phyloP scores from a whole-genome alignment of 2,329 filamentous ascomycete genomes.

The Dactylellina haptotyla region DNA sequence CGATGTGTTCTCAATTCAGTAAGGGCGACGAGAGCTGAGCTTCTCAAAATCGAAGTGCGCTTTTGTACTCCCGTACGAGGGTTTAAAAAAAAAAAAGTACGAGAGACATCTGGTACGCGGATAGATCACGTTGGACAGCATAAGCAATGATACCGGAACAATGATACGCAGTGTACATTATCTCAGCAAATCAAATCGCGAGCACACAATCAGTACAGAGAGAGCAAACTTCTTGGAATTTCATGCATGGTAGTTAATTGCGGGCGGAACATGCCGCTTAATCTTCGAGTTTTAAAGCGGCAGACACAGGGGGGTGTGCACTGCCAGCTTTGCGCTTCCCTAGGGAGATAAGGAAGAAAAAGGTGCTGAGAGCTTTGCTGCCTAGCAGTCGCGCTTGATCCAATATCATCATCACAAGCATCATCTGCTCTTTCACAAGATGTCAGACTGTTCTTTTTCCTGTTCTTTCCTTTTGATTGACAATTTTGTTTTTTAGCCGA shows the following conservation, averaged over 20 bases:
- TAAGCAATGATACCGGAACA: too few relatives aligned
- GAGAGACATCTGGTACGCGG: neutral
- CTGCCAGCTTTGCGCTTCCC: too few relatives aligned
- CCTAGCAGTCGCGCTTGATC: conserved; percentile 33
- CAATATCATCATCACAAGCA: conserved; percentile 21
- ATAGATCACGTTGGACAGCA: conserved; percentile 22
- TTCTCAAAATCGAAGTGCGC: neutral
- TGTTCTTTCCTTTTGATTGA: neutral
- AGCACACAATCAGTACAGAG: too few relatives aligned
- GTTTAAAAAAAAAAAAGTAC: neutral
- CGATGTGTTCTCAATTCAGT: neutral
- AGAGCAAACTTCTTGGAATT: neutral
- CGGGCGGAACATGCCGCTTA: conserved; percentile 47
- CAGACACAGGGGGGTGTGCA: conserved; percentile 12
- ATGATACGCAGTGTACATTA: too few relatives aligned
- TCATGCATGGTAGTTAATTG: neutral
- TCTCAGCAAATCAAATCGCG: conserved; percentile 4
- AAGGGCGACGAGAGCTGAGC: conserved; percentile 3
- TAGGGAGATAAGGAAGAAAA: too few relatives aligned
- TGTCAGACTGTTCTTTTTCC: conserved; percentile 7
- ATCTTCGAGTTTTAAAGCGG: conserved; percentile 31
- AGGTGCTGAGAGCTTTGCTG: conserved; percentile 38
- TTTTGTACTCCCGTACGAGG: conserved; percentile 17
- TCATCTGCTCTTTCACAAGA: neutral
- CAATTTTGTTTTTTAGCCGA: conserved; percentile 27